Percentiles rank a stretch among this genome's conserved stretches.
Evolutionary conservation across 805 yeast species (phyloP).

Genomic region (Starmerella potacharoeniae): DNA sequence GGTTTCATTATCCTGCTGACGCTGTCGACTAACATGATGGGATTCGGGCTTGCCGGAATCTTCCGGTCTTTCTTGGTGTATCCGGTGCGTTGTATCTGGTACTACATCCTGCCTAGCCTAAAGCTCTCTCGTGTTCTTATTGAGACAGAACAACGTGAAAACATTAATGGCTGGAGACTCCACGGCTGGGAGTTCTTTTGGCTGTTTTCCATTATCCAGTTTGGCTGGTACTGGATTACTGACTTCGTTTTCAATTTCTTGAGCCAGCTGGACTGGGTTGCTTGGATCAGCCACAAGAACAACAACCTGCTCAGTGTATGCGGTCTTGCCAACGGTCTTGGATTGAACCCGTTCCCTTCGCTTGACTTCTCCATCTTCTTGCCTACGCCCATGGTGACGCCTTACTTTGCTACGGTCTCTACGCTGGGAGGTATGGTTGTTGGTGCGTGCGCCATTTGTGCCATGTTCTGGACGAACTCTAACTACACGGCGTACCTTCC

Average conservation of each 20-base stretch:
- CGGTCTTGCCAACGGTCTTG: constrained; percentile 38
- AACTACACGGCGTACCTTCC: constrained; percentile 44
- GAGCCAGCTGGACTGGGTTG: constrained; percentile 49
- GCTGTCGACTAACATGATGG: constrained; percentile 49
- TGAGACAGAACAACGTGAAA: constrained; percentile 31
- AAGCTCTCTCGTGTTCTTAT: constrained; percentile 41
- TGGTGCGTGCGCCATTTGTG: constrained; percentile 26
- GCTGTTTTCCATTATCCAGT: constrained; percentile 32
- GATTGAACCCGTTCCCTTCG: constrained; percentile 40
- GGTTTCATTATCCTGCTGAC: constrained; percentile 45
- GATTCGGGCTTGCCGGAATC: constrained; percentile 57
- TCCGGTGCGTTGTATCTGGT: constrained; percentile 46
- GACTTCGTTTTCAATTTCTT: constrained; percentile 52
- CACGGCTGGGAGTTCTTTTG: constrained; percentile 41
- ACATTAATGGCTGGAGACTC: constrained; percentile 48
- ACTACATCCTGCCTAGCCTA: constrained; percentile 37
- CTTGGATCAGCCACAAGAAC: constrained; percentile 45
- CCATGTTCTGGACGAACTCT: constrained; percentile 37
- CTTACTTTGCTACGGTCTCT: constrained; percentile 33
- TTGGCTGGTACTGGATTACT: constrained; percentile 55
- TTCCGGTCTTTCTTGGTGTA: constrained; percentile 49
- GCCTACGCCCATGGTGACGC: constrained; percentile 34
- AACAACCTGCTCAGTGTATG: constrained; percentile 48
- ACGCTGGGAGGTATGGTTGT: constrained; percentile 33
- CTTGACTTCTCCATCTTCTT: constrained; percentile 39